Percentiles rank a stretch among this genome's conserved stretches.
phyloP scores from a whole-genome alignment of 2,329 filamentous ascomycete species.

The Tolypocladium ovalisporum region DNA sequence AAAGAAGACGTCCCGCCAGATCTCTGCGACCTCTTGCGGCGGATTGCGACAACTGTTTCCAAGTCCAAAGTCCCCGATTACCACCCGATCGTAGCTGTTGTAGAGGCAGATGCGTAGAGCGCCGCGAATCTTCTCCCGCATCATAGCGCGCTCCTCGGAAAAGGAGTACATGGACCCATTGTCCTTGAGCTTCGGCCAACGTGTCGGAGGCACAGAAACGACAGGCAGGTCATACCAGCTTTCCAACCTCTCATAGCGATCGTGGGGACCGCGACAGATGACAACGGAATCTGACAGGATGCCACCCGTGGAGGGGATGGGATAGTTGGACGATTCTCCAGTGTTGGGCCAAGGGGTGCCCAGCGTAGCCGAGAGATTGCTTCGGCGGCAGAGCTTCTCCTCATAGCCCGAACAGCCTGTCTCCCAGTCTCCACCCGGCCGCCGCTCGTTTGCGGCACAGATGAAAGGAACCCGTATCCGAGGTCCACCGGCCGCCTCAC shows the following conservation, averaged over 20 bases:
- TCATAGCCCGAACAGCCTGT: constrained; percentile 38
- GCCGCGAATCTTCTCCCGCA: constrained; percentile 61
- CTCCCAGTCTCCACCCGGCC: constrained; percentile 73
- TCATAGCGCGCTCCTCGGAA: constrained; percentile 57
- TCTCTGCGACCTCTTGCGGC: constrained; percentile 50
- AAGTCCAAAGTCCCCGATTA: constrained; percentile 54
- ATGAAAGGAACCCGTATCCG: constrained; percentile 49
- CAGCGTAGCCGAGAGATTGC: constrained; percentile 60
- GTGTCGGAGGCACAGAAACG: constrained; percentile 62
- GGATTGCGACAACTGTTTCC: constrained; percentile 55
- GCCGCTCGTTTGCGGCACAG: constrained; percentile 65
- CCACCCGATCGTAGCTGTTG: constrained; percentile 44
- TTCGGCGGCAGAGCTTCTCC: constrained; percentile 64
- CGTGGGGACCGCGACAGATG: constrained; percentile 60
- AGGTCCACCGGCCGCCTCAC: constrained; percentile 18
- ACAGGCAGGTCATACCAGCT: constrained; percentile 53
- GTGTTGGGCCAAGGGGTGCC: constrained; percentile 45
- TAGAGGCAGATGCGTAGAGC: constrained; percentile 59
- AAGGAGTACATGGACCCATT: constrained; percentile 62
- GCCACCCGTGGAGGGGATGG: constrained; percentile 58
- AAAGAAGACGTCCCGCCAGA: constrained; percentile 55
- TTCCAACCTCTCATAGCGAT: constrained; percentile 48
- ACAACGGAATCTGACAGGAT: constrained; percentile 63
- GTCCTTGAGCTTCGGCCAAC: constrained; percentile 62
- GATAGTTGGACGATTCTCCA: constrained; percentile 46